phyloP scores from a whole-genome alignment of 1,139 yeast genomes.

The Kazachstania sp. region DNA sequence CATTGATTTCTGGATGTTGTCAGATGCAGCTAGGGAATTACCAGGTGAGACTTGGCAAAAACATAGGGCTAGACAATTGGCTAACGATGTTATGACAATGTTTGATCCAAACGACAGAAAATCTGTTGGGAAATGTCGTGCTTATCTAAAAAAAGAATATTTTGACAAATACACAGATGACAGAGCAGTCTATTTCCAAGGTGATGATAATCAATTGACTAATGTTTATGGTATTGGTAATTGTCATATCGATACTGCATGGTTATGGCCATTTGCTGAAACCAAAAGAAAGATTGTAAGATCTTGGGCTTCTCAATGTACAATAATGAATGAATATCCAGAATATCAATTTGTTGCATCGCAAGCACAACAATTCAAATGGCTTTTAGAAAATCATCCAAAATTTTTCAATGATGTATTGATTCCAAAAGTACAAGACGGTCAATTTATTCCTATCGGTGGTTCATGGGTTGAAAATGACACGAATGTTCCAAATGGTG shows the following conservation, averaged over 20 bases:
- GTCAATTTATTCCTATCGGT: constrained; percentile 82
- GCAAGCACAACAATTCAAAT: constrained; percentile 90
- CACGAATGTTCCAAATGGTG: constrained; percentile 90
- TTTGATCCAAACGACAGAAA: constrained; percentile 52
- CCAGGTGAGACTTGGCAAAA: constrained; percentile 72
- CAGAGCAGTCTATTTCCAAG: constrained; percentile 47
- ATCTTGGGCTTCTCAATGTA: constrained; percentile 91
- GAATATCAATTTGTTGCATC: constrained; percentile 93
- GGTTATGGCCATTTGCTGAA: constrained; percentile 98
- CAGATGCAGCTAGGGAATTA: constrained; percentile 86
- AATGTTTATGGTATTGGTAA: constrained; percentile 81
- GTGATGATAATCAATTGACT: constrained; percentile 28
- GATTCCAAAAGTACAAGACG: constrained; percentile 56
- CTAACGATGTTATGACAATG: constrained; percentile 71
- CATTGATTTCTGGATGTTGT: constrained; percentile 79
- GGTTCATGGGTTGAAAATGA: constrained; percentile 98
- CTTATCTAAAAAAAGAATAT: constrained; percentile 48
- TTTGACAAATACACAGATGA: constrained; percentile 61
- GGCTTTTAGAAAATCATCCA: constrained; percentile 84
- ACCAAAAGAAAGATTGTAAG: constrained; percentile 85
- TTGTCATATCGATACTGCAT: constrained; percentile 95
- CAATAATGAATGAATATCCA: constrained; percentile 77
- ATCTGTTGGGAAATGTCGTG: constrained; percentile 53
- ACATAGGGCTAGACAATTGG: constrained; percentile 68
- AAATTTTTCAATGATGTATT: constrained; percentile 53